phyloP scores from a whole-genome alignment of 306 rosid genomes.

The Parietaria judaica region DNA sequence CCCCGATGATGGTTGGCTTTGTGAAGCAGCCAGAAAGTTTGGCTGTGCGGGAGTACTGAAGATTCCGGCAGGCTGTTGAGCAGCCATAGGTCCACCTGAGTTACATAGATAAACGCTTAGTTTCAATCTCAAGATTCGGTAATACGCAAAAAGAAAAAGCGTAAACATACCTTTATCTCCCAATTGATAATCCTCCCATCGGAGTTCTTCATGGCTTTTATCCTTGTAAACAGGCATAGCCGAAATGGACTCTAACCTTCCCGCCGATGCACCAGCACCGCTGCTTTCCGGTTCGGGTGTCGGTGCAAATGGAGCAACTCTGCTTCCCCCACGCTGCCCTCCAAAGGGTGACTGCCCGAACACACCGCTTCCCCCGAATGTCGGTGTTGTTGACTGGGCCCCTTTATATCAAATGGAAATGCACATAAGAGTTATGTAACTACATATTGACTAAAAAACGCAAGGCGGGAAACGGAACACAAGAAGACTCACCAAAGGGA shows the following conservation, averaged over 20 bases:
- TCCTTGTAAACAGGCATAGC: conserved; percentile 88
- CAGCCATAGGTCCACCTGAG: too few relatives aligned
- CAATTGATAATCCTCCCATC: conserved; percentile 95
- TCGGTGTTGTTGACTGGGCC: conserved; percentile 50
- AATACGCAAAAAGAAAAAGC: too few relatives aligned
- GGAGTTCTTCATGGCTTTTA: conserved; percentile 89
- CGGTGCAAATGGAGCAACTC: conserved; percentile 58
- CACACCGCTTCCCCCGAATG: conserved; percentile 31
- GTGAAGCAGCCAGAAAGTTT: conserved; percentile 44
- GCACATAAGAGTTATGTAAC: neutral
- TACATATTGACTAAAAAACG: neutral
- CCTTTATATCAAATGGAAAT: conserved; percentile 30
- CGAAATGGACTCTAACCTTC: conserved; percentile 82
- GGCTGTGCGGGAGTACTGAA: conserved; percentile 35
- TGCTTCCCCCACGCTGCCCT: conserved; percentile 64
- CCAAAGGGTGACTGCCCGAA: too few relatives aligned
- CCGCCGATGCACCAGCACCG: conserved; percentile 30
- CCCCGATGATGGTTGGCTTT: conserved; percentile 53
- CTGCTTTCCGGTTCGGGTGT: conserved; percentile 60
- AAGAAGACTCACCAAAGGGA: conserved; percentile 41
- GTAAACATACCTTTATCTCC: conserved; percentile 68
- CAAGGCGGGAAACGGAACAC: neutral
- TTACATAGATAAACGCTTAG: neutral
- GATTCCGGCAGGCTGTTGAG: too few relatives aligned
- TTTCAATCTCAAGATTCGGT: neutral